Base-by-base conservation (phyloP, 78 protist genomes). In the Dictyostelium capitatum region DNA sequence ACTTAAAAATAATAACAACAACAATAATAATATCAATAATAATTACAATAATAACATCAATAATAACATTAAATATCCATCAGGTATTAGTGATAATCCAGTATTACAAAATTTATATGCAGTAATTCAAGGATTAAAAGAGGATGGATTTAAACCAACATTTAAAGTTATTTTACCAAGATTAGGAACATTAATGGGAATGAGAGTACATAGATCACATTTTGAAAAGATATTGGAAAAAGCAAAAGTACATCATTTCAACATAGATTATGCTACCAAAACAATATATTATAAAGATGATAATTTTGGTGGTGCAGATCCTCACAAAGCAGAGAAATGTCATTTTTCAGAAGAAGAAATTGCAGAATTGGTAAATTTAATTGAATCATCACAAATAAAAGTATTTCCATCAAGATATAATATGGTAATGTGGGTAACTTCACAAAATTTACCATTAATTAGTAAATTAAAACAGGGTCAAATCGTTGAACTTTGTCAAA, bases 191-290 rank as follows among this genome's bases (percentile, higher is more conserved):
- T 1, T 87, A 50, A 77, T 87, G 92, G 83, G 92, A 62, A 25
- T 87, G 75, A 37, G 92, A 17, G 81, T 87, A 25, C 92, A 87
- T 17, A 56, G 92, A 43, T 48, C 85, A 3, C 84, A 74, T 70
- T 87, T 87, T 65, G 92, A 87, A 64, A 87, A 87, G 78, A 87
- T 87, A 12, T 67, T 87, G 11, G 92, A 87, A 32, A 87, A 87
- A 69, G 92, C 92, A 51, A 87, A 87, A 54, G 69, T 15, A n/a
- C 69, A 87, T 53, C 75, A 77, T 30, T 87, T 87, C 79, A 79
- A 87, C 6, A 56, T 87, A 0, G 92, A 87, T 56, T 87, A 57
- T 43, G 17, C 92, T 7, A 87, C 92, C 82, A 87, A 87, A 50
- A 87, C 92, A 37, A 87, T 87, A 41, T 87, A 87, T 65, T 77